Evolutionary conservation across 495 filamentous ascomycete species (phyloP).

Genomic region (Tetracladium setigerum): DNA sequence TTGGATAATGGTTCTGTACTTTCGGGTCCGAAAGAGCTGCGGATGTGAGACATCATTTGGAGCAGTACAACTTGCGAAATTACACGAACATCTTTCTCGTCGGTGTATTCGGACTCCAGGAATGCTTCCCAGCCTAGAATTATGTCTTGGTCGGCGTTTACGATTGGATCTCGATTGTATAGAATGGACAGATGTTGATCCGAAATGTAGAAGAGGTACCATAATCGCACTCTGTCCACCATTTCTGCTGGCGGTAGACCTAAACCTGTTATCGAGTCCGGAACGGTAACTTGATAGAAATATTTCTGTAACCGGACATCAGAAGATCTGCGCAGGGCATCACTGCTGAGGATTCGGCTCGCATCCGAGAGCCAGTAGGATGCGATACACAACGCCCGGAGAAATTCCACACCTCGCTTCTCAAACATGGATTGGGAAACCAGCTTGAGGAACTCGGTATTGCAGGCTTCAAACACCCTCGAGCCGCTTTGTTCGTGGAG

Average conservation of each 20-base stretch:
- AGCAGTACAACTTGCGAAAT: constrained; percentile 48
- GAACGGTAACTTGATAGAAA: constrained; percentile 18
- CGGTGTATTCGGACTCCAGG: constrained; percentile 33
- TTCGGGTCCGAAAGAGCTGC: constrained; percentile 42
- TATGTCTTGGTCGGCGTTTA: constrained; percentile 32
- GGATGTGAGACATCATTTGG: constrained; percentile 46
- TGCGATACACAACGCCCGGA: constrained; percentile 28
- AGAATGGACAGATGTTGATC: constrained; percentile 32
- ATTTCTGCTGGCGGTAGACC: constrained; percentile 25
- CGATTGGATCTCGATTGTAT: constrained; percentile 29
- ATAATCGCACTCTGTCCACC: constrained; percentile 27
- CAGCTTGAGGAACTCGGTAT: not conserved
- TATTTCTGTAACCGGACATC: constrained; percentile 27
- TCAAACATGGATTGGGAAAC: not conserved
- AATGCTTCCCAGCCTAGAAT: constrained; percentile 22
- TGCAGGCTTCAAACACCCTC: not conserved
- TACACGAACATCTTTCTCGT: constrained; percentile 43
- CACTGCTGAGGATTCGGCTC: constrained; percentile 28
- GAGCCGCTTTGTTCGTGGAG: not conserved
- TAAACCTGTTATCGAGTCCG: not conserved
- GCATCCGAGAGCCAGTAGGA: constrained; percentile 28
- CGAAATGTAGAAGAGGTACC: constrained; percentile 32
- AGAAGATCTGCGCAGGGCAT: constrained; percentile 30
- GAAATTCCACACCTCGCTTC: not conserved
- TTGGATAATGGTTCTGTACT: constrained; percentile 11